Evolutionary conservation across 2,329 filamentous ascomycete genomes (phyloP).

Genomic region (Fusarium sp.): DNA sequence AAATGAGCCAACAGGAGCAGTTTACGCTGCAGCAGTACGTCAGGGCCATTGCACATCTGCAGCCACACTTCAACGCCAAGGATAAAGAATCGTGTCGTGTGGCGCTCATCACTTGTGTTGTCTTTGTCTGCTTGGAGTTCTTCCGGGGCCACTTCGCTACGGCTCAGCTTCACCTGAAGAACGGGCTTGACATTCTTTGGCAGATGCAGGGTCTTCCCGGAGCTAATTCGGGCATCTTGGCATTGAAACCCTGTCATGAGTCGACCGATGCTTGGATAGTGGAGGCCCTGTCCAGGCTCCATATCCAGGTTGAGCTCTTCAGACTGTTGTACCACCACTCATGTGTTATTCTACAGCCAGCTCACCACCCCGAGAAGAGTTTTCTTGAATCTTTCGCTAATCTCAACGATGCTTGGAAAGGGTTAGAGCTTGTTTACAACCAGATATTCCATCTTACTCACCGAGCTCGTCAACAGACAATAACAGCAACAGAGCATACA

Average conservation of each 20-base stretch:
- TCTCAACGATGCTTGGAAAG: constrained; percentile 35
- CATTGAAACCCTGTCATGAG: constrained; percentile 28
- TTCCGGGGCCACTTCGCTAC: constrained; percentile 33
- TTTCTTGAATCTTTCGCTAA: constrained; percentile 2
- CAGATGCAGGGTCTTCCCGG: constrained; percentile 50
- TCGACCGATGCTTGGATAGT: constrained; percentile 55
- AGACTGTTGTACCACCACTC: constrained; percentile 28
- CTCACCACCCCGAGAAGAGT: not conserved
- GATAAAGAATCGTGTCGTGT: constrained; percentile 47
- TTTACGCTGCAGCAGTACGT: constrained; percentile 48
- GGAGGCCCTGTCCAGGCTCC: constrained; percentile 51
- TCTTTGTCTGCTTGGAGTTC: constrained; percentile 35
- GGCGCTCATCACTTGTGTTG: constrained; percentile 47
- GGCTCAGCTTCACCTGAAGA: constrained; percentile 29
- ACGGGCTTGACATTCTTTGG: constrained; percentile 43
- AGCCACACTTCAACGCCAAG: constrained; percentile 45
- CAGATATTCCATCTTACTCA: constrained; percentile 35
- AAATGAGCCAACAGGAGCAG: constrained; percentile 26
- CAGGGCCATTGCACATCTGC: constrained; percentile 50
- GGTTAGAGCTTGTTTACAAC: constrained; percentile 32
- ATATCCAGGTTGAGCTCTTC: constrained; percentile 43
- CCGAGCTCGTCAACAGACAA: constrained; percentile 9
- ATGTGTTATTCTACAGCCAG: constrained; percentile 15
- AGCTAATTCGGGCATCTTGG: constrained; percentile 40
- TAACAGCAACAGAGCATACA: not conserved